Evolutionary conservation across 352 stramenopile genomes (phyloP), one percentile per base, ranked within the genome.

Genomic region (Globisporangium recalcitrans): DNA sequence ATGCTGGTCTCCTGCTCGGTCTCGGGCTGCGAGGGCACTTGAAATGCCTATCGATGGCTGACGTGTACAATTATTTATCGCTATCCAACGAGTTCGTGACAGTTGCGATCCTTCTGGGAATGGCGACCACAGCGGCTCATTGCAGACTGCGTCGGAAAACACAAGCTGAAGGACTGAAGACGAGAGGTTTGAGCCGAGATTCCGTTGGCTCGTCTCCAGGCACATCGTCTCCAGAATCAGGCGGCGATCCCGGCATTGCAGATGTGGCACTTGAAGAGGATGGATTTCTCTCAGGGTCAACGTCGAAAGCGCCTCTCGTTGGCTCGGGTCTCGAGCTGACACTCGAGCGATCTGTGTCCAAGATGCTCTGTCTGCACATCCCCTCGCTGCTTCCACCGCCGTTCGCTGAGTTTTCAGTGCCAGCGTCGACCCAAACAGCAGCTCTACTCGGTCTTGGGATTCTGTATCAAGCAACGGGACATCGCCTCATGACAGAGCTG

Each of bases 41-140:
- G 11, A 91, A 91, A 57, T 90, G 88, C 52, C 76, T 99, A 21
- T 97, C 95, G 9, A 97, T 98, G 87, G 96, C 95, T 16, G 97
- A 99, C 73, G 92, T 99, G n/a, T 99, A 98, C 81, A 97, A 98
- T 58, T 99, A 99, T 73, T 68, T 99, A 21, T 98, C 93, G 13
- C 78, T 98, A 32, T 97, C 94, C 40, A 97, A 97, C 60, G 96
- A 99, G 47, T 97, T 96, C 52, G 97, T 98, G 14, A 99, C 95
- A 5, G 91, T 99, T 24, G 96, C 93, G 7, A 88, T 99, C 44
- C 85, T 99, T 54, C 82, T 99, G 2, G 97, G 97, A 10, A 97
- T 99, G 90, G 93, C 97, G 34, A 93, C 92, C 24, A 98, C 96
- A 22, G 97, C 96, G 64, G 83, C 88, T 53, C 87, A 95, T 27